Evolutionary conservation across 1,284 basidiomycete genomes (phyloP), one percentile per base, ranked within the genome.

Genomic region (Trametes versicolor): DNA sequence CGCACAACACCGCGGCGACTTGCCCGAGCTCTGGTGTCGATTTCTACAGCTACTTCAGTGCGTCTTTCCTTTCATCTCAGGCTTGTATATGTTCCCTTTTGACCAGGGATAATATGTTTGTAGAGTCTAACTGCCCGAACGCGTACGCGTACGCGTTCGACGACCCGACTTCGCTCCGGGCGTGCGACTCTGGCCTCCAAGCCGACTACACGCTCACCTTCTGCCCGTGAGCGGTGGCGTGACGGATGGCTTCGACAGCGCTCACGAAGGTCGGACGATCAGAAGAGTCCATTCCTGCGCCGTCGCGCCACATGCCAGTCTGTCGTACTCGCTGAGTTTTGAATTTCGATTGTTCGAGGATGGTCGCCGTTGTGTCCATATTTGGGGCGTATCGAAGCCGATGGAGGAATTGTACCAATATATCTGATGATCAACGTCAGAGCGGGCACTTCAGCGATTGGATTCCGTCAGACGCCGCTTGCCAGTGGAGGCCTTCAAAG

Each of bases 131-230:
- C 64, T 87, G 84, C 75, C 81, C 82, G 3, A 77, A 82, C 69
- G 71, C 82, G 3, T 85, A 85, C 71, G 82, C 78, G 0, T 86
- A 85, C 65, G 82, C 84, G 2, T 86, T 77, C 68, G 85, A 86
- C 71, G 84, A 85, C 66, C 79, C 79, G 7, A 82, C 80, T 9
- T 82, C 84, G 7, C 75, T 85, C 37, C 83, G 78, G 78, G 81
- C 78, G 0, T 86, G 85, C 71, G 66, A 69, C 41, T 71, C 78
- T 7, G 53, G 64, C 53, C 62, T 71, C 25, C 70, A 71, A 4
- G 80, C 83, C 7, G 80, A 83, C 68, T 87, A 83, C 69, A 84
- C 81, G 19, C 58, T 85, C 66, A 85, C 82, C 0, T 85, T 85
- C 78, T 86, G 83, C 74, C 82, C 83, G 59, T 79, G 58, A 68